phyloP scores from a whole-genome alignment of 371 early-diverging fungal species.

The Mortierella sp. region DNA sequence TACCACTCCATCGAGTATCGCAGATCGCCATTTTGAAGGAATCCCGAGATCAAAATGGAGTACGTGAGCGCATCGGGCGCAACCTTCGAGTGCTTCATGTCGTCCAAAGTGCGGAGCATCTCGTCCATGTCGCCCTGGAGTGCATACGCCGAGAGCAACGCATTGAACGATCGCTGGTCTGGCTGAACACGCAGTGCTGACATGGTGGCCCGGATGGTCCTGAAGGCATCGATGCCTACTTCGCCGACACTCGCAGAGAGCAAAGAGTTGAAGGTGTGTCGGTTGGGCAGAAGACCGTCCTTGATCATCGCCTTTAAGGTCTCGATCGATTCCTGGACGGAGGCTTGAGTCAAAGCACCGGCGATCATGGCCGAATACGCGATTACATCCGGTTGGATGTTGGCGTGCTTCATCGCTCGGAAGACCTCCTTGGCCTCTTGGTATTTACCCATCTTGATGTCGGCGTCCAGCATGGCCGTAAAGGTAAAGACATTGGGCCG shows the following conservation, averaged over 20 bases:
- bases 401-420: constrained; percentile 36
- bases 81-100: constrained; percentile 28
- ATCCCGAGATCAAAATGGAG: constrained; percentile 43
- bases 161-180: constrained; percentile 42
- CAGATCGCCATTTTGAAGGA: constrained; percentile 42
- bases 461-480: constrained; percentile 40
- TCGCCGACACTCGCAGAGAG: constrained; percentile 38
- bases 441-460: constrained; percentile 43
- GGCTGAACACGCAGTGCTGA: constrained; percentile 18
- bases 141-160: constrained; percentile 40
- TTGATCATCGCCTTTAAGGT: constrained; percentile 37
- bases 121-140: constrained; percentile 34
- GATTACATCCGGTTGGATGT: constrained; percentile 44
- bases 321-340: constrained; percentile 27
- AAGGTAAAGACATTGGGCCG: constrained; percentile 36
- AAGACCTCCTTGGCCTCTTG: constrained; percentile 38
- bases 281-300: constrained; percentile 40
- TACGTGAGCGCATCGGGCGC: constrained; percentile 41
- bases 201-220: constrained; percentile 38
- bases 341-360: constrained; percentile 21
- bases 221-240: constrained; percentile 20
- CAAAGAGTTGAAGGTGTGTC: constrained; percentile 39
- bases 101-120: constrained; percentile 20
- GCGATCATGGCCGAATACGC: constrained; percentile 45
- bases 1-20: constrained; percentile 47